Base-by-base conservation (phyloP, 139 green algal species). In the Chlorella sp. region DNA sequence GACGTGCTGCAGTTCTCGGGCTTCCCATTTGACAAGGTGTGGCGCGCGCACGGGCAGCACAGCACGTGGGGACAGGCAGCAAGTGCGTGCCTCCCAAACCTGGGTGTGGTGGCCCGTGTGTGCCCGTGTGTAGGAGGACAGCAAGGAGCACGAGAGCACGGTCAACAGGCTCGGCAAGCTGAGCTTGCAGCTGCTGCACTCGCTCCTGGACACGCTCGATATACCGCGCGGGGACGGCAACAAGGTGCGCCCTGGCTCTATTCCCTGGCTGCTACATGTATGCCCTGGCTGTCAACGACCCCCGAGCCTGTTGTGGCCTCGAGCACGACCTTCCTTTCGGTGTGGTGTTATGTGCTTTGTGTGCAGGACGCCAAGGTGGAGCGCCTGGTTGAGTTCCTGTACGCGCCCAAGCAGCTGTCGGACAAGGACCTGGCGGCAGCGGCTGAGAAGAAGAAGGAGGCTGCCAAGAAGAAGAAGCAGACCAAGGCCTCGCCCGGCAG, bases 341-440 rank as follows among this genome's bases (percentile, higher is more conserved):
- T 55, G 42, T 55, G 42, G 10, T 55, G 10, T 17, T 55, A 55
- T 55, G 42, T 63, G 55, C 20, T 31, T 63, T 31, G 20, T n/a
- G 4, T n/a, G 35, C 77, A 91, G 85, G 84, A 87, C 10, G 35
- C 75, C 29, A 92, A 90, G 78, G 73, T 91, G 3, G 63, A 87
- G 31, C 76, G 78, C 0, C 14, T 93, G 2, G 2, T 91, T 29
- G 76, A 87, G 2, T 94, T 92, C 74, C 78, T 94, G 65, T 49
- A 86, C 49, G 68, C 81, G 32, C 89, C 89, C 1, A 67, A 82
- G 74, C 35, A 69, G 32, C 51, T 85, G 24, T 80, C 61, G 3
- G 79, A 86, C 26, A 88, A 88, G 64, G 85, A 94, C 67, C 71
- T 91, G 30, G 86, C 86, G 1, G 80, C 77, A 10, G 24, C 24